Conservation (phyloP, 306 rosid genomes). For the Fagus crenata region DNA sequence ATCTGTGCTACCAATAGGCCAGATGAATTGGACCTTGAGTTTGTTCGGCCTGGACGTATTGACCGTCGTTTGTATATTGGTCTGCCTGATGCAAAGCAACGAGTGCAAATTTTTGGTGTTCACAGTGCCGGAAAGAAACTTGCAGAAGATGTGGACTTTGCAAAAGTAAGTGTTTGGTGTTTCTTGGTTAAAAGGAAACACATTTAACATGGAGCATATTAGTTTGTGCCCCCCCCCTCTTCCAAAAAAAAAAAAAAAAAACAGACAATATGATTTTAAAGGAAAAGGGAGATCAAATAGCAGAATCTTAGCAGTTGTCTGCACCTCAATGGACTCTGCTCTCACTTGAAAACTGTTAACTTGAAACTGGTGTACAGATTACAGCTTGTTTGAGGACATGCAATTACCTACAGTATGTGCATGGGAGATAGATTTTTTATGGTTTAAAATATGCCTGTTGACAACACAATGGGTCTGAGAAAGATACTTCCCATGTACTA, state of each 20-base stretch:
- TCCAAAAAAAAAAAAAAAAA: too few relatives aligned
- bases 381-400: neutral
- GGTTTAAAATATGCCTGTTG: neutral
- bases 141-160: conserved; percentile 78
- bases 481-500: too few relatives aligned
- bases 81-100: conserved; percentile 87
- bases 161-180: conserved; percentile 52
- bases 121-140: conserved; percentile 81
- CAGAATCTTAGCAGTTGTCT: neutral
- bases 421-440: neutral
- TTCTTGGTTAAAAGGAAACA: conserved; percentile 6
- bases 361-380: neutral
- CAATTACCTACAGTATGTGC: neutral
- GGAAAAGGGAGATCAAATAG: neutral
- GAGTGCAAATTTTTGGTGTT: conserved; percentile 81
- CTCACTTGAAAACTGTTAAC: neutral
- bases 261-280: neutral
- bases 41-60: conserved; percentile 86
- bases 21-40: conserved; percentile 87
- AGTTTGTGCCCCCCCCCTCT: neutral
- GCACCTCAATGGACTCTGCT: conserved; percentile 1
- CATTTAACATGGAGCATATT: neutral
- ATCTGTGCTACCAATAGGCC: conserved; percentile 97
- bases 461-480: neutral
- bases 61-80: conserved; percentile 96